Conservation (phyloP, 331 rosid genomes). For the Cydonia oblonga region DNA sequence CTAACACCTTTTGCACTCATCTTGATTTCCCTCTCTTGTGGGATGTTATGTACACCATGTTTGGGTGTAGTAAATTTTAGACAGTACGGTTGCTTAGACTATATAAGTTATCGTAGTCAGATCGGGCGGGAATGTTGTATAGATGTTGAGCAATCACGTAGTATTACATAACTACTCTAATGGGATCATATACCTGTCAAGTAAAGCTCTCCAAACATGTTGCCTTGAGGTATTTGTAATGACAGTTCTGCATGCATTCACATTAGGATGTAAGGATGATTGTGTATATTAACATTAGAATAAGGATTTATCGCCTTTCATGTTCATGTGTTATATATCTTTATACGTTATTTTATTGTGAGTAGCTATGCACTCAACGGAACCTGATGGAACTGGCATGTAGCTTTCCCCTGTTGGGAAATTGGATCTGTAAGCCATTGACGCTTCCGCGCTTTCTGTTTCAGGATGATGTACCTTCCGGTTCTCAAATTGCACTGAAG, state of each 20-base stretch:
- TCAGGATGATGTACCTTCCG: slow-evolving; percentile 35
- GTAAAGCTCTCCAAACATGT: neutral
- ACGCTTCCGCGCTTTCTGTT: neutral
- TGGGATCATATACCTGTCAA: neutral
- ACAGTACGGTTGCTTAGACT: neutral
- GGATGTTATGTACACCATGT: neutral
- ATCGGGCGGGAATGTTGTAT: neutral
- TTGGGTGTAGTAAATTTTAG: neutral
- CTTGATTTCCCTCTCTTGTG: neutral
- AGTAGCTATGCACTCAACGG: neutral
- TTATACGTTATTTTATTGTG: neutral
- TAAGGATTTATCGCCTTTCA: neutral
- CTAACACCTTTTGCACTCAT: neutral
- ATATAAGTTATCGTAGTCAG: neutral
- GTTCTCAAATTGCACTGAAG: slow-evolving; percentile 4
- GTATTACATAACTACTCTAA: too few relatives aligned
- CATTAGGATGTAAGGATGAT: too few relatives aligned
- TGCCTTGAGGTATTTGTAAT: neutral
- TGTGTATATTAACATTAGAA: neutral
- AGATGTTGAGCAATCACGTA: neutral
- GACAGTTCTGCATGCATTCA: neutral
- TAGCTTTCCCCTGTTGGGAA: neutral
- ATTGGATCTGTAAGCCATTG: neutral
- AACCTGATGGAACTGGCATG: neutral
- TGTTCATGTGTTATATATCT: neutral